Percentiles rank a stretch among this genome's conserved stretches.
Evolutionary conservation across 2,329 filamentous ascomycete genomes (phyloP).

Genomic region (Colletotrichum destructivum): DNA sequence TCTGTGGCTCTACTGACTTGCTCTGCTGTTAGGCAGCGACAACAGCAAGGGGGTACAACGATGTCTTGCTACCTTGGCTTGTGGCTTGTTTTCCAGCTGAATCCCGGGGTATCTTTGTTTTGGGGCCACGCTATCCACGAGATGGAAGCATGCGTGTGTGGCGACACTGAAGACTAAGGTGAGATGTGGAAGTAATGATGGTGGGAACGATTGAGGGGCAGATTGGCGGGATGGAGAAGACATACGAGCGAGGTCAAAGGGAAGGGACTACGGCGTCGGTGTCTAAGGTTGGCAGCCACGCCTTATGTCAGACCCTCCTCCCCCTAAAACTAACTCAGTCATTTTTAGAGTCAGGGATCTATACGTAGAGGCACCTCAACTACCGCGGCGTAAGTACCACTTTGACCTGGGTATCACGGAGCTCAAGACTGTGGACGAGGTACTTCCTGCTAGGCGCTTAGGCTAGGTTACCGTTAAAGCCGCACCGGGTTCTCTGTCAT

Average conservation of each 20-base stretch:
- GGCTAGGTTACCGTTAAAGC: not conserved
- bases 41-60: constrained; percentile 17
- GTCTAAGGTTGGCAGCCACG: constrained; percentile 28
- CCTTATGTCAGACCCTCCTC: constrained; percentile 11
- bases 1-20: constrained; percentile 4
- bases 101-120: constrained; percentile 28
- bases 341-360: constrained; percentile 1
- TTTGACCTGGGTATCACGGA: constrained; percentile 25
- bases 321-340: constrained; percentile 25
- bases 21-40: constrained; percentile 7
- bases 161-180: constrained; percentile 29
- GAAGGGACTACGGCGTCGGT: constrained; percentile 22
- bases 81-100: constrained; percentile 40
- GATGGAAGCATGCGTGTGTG: constrained; percentile 29
- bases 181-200: constrained; percentile 14
- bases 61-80: constrained; percentile 11
- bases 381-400: constrained; percentile 33
- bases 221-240: constrained; percentile 16
- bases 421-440: constrained; percentile 15
- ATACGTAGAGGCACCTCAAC: constrained; percentile 7
- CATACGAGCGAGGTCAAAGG: constrained; percentile 13
- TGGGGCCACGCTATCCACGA: constrained; percentile 21
- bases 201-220: not conserved
- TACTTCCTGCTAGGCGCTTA: constrained; percentile 18
- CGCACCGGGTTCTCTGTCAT: not conserved